Conservation (phyloP, 2,329 filamentous ascomycete genomes). For the Pseudocercospora vitis region DNA sequence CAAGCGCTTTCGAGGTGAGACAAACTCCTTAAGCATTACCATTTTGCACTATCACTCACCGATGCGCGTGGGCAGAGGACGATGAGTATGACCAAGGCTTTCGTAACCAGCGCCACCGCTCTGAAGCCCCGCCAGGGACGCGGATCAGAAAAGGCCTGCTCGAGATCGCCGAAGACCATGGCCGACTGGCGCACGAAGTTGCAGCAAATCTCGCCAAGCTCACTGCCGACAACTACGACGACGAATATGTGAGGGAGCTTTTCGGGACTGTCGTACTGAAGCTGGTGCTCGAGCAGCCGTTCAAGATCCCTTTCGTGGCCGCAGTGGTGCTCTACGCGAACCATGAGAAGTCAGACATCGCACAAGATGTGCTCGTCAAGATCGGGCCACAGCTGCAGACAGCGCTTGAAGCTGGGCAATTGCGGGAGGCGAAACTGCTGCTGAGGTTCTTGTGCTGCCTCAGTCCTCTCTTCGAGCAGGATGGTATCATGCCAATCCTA, state of each 20-base stretch:
- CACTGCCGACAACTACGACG: slow-evolving; percentile 81
- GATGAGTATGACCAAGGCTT: slow-evolving; percentile 74
- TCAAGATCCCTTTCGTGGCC: slow-evolving; percentile 95
- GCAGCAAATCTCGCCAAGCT: slow-evolving; percentile 71
- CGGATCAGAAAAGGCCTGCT: slow-evolving; percentile 77
- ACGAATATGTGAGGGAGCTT: slow-evolving; percentile 69
- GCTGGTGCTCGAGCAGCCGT: slow-evolving; percentile 84
- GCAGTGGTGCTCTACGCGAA: slow-evolving; percentile 80
- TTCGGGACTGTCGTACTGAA: slow-evolving; percentile 75
- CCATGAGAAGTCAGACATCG: slow-evolving; percentile 71
- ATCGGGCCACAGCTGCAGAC: slow-evolving; percentile 63
- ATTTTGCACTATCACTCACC: slow-evolving; percentile 1
- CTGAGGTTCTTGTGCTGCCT: slow-evolving; percentile 87
- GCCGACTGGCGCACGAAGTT: slow-evolving; percentile 77
- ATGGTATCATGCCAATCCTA: slow-evolving; percentile 80
- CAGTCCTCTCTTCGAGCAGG: slow-evolving; percentile 74
- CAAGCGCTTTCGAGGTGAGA: slow-evolving; percentile 77
- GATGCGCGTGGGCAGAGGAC: slow-evolving; percentile 58
- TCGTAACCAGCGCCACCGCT: slow-evolving; percentile 70
- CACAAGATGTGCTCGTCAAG: slow-evolving; percentile 67
- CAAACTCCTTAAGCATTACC: slow-evolving; percentile 21
- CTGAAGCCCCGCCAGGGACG: slow-evolving; percentile 62
- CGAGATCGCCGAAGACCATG: slow-evolving; percentile 76
- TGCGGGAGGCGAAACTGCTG: slow-evolving; percentile 87
- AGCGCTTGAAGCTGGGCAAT: slow-evolving; percentile 70